Conservation (phyloP, 73 alveolate species). For the Breviolum minutum region DNA sequence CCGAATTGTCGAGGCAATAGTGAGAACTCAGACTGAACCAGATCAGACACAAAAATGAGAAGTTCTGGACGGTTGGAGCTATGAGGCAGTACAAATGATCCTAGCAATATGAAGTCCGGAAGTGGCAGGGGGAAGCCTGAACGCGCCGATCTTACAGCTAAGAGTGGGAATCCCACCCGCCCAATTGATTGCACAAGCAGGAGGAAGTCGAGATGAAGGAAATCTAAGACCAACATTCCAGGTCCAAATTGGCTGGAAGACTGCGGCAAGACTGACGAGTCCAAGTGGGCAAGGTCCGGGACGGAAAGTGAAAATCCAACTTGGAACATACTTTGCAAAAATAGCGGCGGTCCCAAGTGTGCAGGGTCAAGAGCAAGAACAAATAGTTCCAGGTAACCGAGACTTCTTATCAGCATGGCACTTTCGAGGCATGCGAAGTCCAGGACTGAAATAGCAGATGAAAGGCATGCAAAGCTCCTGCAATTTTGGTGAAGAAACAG, state of each 20-base stretch:
- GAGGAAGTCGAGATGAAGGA: background rate
- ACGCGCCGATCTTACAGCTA: background rate
- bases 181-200: background rate
- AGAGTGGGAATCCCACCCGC: background rate
- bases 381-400: background rate
- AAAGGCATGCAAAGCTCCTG: constrained; percentile 41
- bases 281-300: background rate
- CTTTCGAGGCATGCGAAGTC: background rate
- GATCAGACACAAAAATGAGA: background rate
- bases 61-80: background rate
- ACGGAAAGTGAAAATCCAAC: background rate
- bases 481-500: background rate
- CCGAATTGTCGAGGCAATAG: background rate
- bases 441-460: background rate
- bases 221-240: constrained; percentile 5
- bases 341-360: background rate
- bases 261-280: background rate
- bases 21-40: background rate
- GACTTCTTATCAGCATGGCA: background rate
- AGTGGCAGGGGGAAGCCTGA: background rate
- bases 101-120: background rate
- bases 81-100: background rate
- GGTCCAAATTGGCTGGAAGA: background rate
- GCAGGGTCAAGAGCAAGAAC: background rate
- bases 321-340: background rate